A percentile compares a stretch with the other conserved stretches of the same genome.
phyloP scores from a whole-genome alignment of 2,329 filamentous ascomycete species.

The Purpureocillium lavendulum region DNA sequence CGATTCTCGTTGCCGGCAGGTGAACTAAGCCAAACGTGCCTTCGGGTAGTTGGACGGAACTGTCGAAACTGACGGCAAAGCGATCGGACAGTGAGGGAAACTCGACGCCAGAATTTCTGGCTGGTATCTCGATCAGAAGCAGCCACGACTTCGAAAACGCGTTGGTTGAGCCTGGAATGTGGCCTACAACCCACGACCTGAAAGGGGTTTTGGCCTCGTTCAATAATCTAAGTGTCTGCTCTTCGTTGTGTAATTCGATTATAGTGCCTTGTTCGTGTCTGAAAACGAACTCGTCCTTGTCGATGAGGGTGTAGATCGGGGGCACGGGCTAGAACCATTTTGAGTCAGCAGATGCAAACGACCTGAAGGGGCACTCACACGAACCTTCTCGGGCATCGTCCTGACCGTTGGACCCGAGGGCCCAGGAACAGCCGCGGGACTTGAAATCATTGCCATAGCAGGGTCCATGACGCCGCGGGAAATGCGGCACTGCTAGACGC shows the following conservation, averaged over 20 bases:
- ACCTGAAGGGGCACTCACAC: too few relatives aligned
- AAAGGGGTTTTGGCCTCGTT: slow-evolving; percentile 15
- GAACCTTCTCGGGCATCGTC: too few relatives aligned
- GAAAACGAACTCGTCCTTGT: too few relatives aligned
- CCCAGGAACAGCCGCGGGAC: too few relatives aligned
- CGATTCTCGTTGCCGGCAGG: slow-evolving; percentile 16
- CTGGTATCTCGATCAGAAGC: slow-evolving; percentile 18
- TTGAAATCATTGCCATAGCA: too few relatives aligned
- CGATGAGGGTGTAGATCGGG: too few relatives aligned
- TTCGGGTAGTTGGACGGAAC: slow-evolving; percentile 9
- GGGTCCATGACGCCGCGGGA: too few relatives aligned
- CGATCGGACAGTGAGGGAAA: slow-evolving; percentile 19
- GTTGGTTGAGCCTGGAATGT: slow-evolving; percentile 17
- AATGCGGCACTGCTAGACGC: too few relatives aligned
- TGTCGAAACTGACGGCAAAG: slow-evolving; percentile 19
- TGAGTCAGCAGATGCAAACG: too few relatives aligned
- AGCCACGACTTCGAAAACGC: slow-evolving; percentile 23
- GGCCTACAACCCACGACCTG: slow-evolving; percentile 20
- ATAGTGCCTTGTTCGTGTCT: slow-evolving; percentile 22
- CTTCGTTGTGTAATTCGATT: slow-evolving; percentile 25
- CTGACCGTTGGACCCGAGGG: too few relatives aligned
- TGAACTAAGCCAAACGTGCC: slow-evolving; percentile 16
- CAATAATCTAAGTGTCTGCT: slow-evolving; percentile 12
- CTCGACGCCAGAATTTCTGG: slow-evolving; percentile 5
- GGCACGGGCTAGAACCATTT: too few relatives aligned